Evolutionary conservation across 306 rosid species (phyloP).

Genomic region (Quercus rubra): DNA sequence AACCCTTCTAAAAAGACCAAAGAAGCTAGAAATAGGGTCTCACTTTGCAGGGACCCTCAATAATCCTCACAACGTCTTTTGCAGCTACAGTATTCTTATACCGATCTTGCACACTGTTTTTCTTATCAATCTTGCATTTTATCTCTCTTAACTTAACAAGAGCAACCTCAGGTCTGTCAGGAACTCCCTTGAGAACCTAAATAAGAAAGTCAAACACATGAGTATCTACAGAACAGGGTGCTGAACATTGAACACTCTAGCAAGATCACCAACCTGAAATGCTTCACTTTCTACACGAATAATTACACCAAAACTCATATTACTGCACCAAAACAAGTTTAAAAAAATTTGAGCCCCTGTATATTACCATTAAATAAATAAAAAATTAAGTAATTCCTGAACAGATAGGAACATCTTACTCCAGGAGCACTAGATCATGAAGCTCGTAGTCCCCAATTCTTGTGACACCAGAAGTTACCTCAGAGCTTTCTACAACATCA

Average conservation of each 20-base stretch:
- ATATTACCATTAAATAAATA: neutral
- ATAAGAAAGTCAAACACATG: slow-evolving; percentile 9
- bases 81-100: slow-evolving; percentile 65
- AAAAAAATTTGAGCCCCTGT: neutral
- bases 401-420: slow-evolving; percentile 46
- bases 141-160: slow-evolving; percentile 87
- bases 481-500: slow-evolving; percentile 99
- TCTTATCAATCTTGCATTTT: slow-evolving; percentile 86
- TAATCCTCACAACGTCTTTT: slow-evolving; percentile 83
- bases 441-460: slow-evolving; percentile 94
- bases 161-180: slow-evolving; percentile 86
- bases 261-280: slow-evolving; percentile 62
- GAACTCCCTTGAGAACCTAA: slow-evolving; percentile 93
- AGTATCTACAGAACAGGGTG: slow-evolving; percentile 2
- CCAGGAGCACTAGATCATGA: slow-evolving; percentile 93
- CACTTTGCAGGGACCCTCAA: slow-evolving; percentile 91
- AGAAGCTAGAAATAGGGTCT: slow-evolving; percentile 27
- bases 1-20: slow-evolving; percentile 19
- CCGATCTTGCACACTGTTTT: slow-evolving; percentile 74
- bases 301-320: slow-evolving; percentile 85
- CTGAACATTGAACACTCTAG: neutral
- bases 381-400: neutral
- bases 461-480: slow-evolving; percentile 90
- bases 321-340: slow-evolving; percentile 56
- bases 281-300: slow-evolving; percentile 98